These are phyloP conservation scores for Tylopilus subfusipes DNA, from an alignment of 768 basidiomycete genomes.

Conservation along the genomic window DNA sequence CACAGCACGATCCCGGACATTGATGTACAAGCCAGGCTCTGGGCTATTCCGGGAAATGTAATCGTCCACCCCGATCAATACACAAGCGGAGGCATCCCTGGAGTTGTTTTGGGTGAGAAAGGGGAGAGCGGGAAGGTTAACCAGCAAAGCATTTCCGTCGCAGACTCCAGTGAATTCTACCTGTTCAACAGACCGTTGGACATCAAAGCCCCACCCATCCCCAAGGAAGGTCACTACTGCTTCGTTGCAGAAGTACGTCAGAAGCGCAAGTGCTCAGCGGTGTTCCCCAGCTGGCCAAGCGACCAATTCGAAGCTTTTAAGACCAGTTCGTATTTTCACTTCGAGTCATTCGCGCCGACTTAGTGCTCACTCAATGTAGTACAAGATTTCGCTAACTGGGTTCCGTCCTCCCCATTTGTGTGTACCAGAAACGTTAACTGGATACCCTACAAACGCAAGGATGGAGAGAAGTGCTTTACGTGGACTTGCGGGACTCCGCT, in stretches of 20 bases:
- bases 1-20: conserved; percentile 8
- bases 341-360: background rate
- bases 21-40: conserved; percentile 8
- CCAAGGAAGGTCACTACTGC: conserved; percentile 8
- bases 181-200: conserved; percentile 4
- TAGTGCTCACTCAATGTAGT: background rate
- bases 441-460: background rate
- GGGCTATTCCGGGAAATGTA: background rate
- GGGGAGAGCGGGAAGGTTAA: background rate
- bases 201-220: background rate
- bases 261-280: conserved; percentile 3
- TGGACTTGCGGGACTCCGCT: conserved; percentile 7
- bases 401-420: background rate
- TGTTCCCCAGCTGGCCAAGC: conserved; percentile 4
- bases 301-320: background rate
- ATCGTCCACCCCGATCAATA: background rate
- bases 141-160: conserved; percentile 3
- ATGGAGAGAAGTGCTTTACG: background rate
- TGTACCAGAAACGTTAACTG: background rate
- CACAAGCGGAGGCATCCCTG: background rate
- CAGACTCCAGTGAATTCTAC: conserved; percentile 1
- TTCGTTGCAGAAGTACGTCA: conserved; percentile 7
- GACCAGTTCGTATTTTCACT: conserved; percentile 1
- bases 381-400: background rate
- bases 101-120: background rate